Evolutionary conservation across 192 early-diverging fungal genomes (phyloP).

Genomic region (Piromyces finnis): DNA sequence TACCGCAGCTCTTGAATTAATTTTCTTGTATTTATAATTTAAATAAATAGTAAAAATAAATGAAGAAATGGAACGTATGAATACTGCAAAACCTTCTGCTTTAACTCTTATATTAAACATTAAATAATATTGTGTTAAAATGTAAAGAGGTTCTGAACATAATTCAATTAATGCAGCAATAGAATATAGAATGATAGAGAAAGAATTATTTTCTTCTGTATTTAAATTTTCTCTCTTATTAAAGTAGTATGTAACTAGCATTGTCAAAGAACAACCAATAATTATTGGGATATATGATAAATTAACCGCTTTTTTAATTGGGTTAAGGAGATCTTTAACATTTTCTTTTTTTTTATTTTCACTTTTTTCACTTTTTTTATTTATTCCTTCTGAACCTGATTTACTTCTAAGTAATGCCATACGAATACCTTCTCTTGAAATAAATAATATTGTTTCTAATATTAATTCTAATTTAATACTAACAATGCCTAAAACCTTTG

Average conservation of each 20-base stretch:
- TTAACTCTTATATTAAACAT: slow-evolving; percentile 60
- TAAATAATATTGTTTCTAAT: slow-evolving; percentile 74
- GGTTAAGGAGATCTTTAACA: slow-evolving; percentile 6
- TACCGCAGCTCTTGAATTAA: background rate
- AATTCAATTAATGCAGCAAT: slow-evolving; percentile 66
- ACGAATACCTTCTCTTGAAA: slow-evolving; percentile 68
- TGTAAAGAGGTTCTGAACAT: slow-evolving; percentile 68
- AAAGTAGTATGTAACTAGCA: slow-evolving; percentile 28
- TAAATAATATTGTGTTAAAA: slow-evolving; percentile 45
- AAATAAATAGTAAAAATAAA: slow-evolving; percentile 40
- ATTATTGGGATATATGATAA: slow-evolving; percentile 50
- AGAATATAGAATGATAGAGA: slow-evolving; percentile 42
- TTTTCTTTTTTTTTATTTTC: slow-evolving; percentile 9
- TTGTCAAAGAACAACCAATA: slow-evolving; percentile 36
- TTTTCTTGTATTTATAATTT: background rate
- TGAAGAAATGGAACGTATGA: slow-evolving; percentile 50
- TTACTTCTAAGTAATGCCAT: slow-evolving; percentile 46
- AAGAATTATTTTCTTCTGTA: slow-evolving; percentile 2
- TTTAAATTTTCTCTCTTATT: background rate
- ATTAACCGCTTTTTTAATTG: slow-evolving; percentile 45
- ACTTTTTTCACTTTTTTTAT: background rate
- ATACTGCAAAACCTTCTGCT: slow-evolving; percentile 65
- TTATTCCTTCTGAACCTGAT: background rate
- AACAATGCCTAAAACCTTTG: slow-evolving; percentile 62
- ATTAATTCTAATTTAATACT: slow-evolving; percentile 70